Evolutionary conservation across 1,284 basidiomycete genomes (phyloP).

Genomic region (Meira miltonrushii): DNA sequence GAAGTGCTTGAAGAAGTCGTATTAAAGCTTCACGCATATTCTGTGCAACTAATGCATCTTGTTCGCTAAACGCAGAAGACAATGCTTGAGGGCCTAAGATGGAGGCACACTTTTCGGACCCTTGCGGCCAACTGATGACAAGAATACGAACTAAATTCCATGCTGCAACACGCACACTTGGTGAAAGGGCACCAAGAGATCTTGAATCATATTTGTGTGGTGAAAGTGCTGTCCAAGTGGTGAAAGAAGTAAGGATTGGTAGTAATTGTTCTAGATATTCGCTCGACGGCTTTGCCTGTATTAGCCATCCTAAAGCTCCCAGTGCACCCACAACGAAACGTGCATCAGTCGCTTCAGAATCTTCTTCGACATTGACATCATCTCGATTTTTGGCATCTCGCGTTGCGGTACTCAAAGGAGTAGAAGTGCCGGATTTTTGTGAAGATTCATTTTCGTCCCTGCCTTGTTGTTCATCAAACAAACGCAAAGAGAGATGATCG

Average conservation of each 20-base stretch:
- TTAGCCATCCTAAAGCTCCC: slow-evolving; percentile 27
- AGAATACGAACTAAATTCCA: slow-evolving; percentile 27
- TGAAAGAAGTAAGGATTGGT: slow-evolving; percentile 24
- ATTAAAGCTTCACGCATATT: slow-evolving; percentile 36
- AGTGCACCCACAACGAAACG: slow-evolving; percentile 44
- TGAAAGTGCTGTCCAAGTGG: slow-evolving; percentile 24
- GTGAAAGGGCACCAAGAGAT: slow-evolving; percentile 31
- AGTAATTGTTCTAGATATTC: slow-evolving; percentile 18
- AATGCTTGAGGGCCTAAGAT: slow-evolving; percentile 27
- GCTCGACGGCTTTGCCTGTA: slow-evolving; percentile 5
- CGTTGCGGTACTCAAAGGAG: background rate
- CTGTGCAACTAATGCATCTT: slow-evolving; percentile 25
- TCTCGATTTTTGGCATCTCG: slow-evolving; percentile 48
- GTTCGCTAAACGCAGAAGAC: slow-evolving; percentile 41
- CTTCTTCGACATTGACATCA: slow-evolving; percentile 48
- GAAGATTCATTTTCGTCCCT: background rate
- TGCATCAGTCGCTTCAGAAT: slow-evolving; percentile 38
- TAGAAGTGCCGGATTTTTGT: background rate
- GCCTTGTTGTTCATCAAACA: background rate
- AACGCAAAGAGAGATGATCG: background rate
- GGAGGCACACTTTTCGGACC: background rate
- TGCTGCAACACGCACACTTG: slow-evolving; percentile 31
- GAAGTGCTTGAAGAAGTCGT: slow-evolving; percentile 33
- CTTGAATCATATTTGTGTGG: slow-evolving; percentile 18
- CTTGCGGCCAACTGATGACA: background rate